Percentiles rank a stretch among this genome's conserved stretches.
These are phyloP conservation scores for Aspergillus uvarum DNA, from an alignment of 2,329 filamentous ascomycete genomes.

Conservation along the genomic window DNA sequence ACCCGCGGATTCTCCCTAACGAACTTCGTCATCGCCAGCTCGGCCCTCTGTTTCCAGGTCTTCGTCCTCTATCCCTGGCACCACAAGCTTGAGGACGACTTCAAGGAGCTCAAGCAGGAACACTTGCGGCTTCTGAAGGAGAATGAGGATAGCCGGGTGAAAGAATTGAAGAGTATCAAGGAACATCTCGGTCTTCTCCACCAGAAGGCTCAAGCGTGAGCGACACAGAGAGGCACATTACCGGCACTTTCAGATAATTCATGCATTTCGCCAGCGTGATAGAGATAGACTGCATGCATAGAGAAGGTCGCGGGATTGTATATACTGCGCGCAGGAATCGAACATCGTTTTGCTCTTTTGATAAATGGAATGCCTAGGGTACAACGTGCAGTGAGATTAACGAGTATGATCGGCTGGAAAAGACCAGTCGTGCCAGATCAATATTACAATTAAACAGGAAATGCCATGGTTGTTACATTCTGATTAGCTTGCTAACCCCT, in stretches of 20 bases:
- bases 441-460: no score
- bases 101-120: conserved; percentile 59
- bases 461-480: no score
- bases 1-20: conserved; percentile 58
- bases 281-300: background rate
- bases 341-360: no score
- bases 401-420: no score
- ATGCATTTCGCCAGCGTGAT: background rate
- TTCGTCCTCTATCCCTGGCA: conserved; percentile 72
- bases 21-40: conserved; percentile 66
- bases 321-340: no score
- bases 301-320: background rate
- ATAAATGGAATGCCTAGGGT: no score
- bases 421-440: no score
- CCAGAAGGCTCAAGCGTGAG: background rate
- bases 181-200: background rate
- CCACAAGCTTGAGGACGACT: conserved; percentile 62
- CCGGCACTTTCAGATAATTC: no score
- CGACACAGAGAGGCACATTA: no score
- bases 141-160: background rate
- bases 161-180: background rate
- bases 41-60: conserved; percentile 66
- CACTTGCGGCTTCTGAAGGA: conserved; percentile 44
- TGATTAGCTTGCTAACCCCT: no score
- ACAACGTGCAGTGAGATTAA: no score